Evolutionary conservation across 495 filamentous ascomycete species (phyloP).

Genomic region (Aspergillus nidulans): DNA sequence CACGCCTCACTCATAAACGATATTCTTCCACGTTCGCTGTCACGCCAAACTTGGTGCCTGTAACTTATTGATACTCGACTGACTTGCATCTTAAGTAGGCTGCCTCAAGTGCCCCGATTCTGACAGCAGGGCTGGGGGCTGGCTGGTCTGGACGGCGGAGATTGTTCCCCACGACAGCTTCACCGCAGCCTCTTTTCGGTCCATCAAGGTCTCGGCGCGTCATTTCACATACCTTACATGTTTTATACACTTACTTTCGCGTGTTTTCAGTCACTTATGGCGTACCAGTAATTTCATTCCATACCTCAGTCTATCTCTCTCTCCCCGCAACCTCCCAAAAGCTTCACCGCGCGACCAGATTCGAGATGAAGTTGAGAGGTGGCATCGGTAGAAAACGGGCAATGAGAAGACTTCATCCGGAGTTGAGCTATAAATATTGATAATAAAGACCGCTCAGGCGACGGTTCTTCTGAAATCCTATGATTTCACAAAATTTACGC

Average conservation of each 20-base stretch:
- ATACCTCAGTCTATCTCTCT: not conserved
- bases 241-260: not conserved
- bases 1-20: not conserved
- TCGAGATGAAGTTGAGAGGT: conserved; percentile 17
- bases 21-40: not conserved
- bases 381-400: conserved; percentile 18
- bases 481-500: not conserved
- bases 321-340: conserved; percentile 28
- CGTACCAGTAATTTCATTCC: conserved; percentile 3
- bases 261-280: not conserved
- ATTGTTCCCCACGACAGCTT: conserved; percentile 21
- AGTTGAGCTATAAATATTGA: conserved; percentile 18
- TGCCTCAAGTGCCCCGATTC: not conserved
- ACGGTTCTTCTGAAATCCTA: no score
- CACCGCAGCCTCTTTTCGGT: conserved; percentile 44
- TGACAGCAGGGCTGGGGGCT: not conserved
- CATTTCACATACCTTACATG: conserved; percentile 11
- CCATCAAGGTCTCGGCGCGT: conserved; percentile 2
- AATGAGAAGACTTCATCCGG: conserved; percentile 6
- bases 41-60: not conserved
- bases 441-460: not conserved
- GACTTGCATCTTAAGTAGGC: not conserved
- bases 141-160: conserved; percentile 11
- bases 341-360: conserved; percentile 30
- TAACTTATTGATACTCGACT: not conserved